Conservation (phyloP, 257 asterid genomes). For the Ilex asprella region DNA sequence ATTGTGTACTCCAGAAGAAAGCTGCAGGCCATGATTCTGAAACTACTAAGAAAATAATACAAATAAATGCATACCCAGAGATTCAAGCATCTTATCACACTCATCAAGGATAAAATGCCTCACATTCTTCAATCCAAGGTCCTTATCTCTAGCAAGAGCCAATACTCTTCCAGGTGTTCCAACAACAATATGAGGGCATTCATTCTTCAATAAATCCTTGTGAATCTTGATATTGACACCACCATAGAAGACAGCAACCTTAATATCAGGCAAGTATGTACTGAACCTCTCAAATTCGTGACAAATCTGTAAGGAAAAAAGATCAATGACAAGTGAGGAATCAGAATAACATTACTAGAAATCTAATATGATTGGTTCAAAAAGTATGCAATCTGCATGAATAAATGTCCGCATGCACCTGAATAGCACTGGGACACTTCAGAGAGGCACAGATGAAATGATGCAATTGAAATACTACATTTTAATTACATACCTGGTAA, state of each 20-base stretch:
- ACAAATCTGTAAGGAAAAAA: slow-evolving; percentile 33
- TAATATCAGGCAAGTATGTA: slow-evolving; percentile 43
- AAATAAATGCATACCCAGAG: slow-evolving; percentile 36
- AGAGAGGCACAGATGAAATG: not conserved
- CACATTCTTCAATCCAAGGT: slow-evolving; percentile 46
- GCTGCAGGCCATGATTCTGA: too few species aligned
- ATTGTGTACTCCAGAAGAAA: too few species aligned
- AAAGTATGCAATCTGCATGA: not conserved
- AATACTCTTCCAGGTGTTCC: slow-evolving; percentile 58
- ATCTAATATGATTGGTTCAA: not conserved
- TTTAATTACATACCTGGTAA: not conserved
- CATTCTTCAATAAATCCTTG: slow-evolving; percentile 52
- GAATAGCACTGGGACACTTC: not conserved
- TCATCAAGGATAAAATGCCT: slow-evolving; percentile 59
- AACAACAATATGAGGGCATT: slow-evolving; percentile 59
- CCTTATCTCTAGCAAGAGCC: slow-evolving; percentile 53
- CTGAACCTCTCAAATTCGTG: slow-evolving; percentile 53
- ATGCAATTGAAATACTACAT: not conserved
- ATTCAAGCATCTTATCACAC: slow-evolving; percentile 64
- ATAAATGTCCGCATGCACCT: not conserved
- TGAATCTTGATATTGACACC: slow-evolving; percentile 47
- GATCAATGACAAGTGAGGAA: not conserved
- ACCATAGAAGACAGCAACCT: slow-evolving; percentile 54
- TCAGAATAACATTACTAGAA: not conserved
- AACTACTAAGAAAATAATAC: not conserved